Evolutionary conservation across 192 early-diverging fungal genomes (phyloP).

Genomic region (Coemansia sp.): DNA sequence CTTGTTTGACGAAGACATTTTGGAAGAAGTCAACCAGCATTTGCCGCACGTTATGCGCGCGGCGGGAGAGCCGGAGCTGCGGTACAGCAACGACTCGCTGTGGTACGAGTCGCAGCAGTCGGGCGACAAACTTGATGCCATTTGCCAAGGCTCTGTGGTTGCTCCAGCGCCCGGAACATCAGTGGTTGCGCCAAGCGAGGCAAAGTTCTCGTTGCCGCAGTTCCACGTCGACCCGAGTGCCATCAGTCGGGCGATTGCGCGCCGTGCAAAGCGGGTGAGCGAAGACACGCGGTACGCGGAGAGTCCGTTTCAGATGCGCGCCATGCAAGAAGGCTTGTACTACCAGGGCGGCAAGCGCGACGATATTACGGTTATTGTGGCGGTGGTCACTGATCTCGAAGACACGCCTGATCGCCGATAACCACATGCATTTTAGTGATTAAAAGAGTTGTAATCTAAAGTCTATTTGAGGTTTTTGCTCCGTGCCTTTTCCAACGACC

Average conservation of each 20-base stretch:
- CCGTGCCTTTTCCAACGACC: slow-evolving; percentile 30
- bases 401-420: slow-evolving; percentile 70
- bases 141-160: slow-evolving; percentile 6
- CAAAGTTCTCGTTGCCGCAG: slow-evolving; percentile 42
- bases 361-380: slow-evolving; percentile 90
- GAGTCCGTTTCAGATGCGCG: slow-evolving; percentile 90
- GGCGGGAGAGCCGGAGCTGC: slow-evolving; percentile 46
- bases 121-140: slow-evolving; percentile 17
- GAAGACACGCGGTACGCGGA: slow-evolving; percentile 74
- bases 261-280: slow-evolving; percentile 71
- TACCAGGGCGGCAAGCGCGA: slow-evolving; percentile 95
- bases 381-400: slow-evolving; percentile 75
- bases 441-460: too few relatives aligned
- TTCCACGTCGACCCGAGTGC: slow-evolving; percentile 66
- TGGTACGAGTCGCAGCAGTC: slow-evolving; percentile 53
- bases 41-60: slow-evolving; percentile 46
- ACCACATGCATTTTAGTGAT: neutral
- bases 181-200: slow-evolving; percentile 13
- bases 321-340: slow-evolving; percentile 91
- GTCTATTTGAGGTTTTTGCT: neutral
- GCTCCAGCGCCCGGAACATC: slow-evolving; percentile 3
- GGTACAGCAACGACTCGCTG: slow-evolving; percentile 51
- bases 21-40: slow-evolving; percentile 73
- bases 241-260: slow-evolving; percentile 79
- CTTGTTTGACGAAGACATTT: slow-evolving; percentile 95